Conservation (phyloP, 352 stramenopile genomes). For the Blastocystis sp. region DNA sequence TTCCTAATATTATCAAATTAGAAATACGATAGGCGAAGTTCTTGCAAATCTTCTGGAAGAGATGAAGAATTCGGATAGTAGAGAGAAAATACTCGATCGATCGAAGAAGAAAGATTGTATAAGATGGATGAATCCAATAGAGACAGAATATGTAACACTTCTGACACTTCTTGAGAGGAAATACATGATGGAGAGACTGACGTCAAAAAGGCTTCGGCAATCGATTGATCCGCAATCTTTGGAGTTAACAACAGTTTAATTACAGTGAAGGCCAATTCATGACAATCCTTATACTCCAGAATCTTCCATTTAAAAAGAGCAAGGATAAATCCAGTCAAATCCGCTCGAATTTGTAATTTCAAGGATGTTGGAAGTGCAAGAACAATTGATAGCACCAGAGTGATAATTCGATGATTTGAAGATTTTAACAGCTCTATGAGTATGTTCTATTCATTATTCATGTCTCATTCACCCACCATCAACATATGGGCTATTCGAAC, state of each 20-base stretch:
- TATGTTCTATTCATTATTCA: not conserved
- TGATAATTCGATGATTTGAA: not conserved
- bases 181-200: not conserved
- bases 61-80: not conserved
- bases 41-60: not conserved
- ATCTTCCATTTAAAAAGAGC: not conserved
- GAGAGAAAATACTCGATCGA: not conserved
- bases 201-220: not conserved
- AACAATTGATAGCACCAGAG: not conserved
- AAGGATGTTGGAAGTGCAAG: not conserved
- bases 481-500: not conserved
- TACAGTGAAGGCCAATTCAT: not conserved
- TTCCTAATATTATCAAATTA: no score
- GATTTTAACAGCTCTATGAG: not conserved
- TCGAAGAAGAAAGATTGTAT: not conserved
- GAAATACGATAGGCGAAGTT: not conserved
- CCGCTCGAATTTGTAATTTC: not conserved
- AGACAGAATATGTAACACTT: not conserved
- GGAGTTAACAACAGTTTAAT: not conserved
- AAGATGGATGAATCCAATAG: not conserved
- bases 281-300: not conserved
- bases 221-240: not conserved
- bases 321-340: not conserved
- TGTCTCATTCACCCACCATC: not conserved
- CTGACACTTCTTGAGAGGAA: not conserved